phyloP scores from a whole-genome alignment of 768 basidiomycete species.

The Hypsizygus marmoreus region DNA sequence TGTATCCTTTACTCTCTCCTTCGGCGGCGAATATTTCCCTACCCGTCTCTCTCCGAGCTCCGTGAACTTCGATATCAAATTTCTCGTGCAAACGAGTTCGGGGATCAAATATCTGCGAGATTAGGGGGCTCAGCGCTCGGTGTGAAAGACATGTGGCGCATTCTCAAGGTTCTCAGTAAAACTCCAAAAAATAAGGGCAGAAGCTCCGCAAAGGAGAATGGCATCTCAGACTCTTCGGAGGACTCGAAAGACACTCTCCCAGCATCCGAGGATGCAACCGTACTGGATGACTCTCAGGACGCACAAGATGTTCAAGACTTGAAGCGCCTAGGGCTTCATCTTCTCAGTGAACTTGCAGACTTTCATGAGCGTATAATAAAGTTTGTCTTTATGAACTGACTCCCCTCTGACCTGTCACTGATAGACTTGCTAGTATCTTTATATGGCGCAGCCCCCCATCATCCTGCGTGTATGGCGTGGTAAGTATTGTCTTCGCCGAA shows the following conservation, averaged over 20 bases:
- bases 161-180: constrained; percentile 46
- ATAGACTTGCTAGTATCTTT: constrained; percentile 47
- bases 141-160: constrained; percentile 53
- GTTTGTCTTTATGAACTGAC: constrained; percentile 32
- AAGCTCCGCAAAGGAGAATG: constrained; percentile 19
- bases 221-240: neutral
- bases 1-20: constrained; percentile 50
- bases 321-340: constrained; percentile 41
- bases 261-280: constrained; percentile 19
- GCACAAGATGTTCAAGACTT: constrained; percentile 39
- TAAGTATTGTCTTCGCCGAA: constrained; percentile 26
- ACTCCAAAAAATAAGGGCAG: constrained; percentile 36
- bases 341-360: constrained; percentile 54
- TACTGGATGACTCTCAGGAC: constrained; percentile 35
- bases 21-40: constrained; percentile 49
- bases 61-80: constrained; percentile 52
- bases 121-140: constrained; percentile 50
- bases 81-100: constrained; percentile 51
- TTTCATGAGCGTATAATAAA: constrained; percentile 66
- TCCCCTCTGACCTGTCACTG: constrained; percentile 3
- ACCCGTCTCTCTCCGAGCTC: constrained; percentile 57
- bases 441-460: constrained; percentile 62
- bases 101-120: constrained; percentile 46
- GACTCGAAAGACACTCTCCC: constrained; percentile 7
- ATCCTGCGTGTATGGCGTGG: constrained; percentile 50